Conservation (phyloP, 2,329 filamentous ascomycete genomes). For the Diaporthe humulicola region DNA sequence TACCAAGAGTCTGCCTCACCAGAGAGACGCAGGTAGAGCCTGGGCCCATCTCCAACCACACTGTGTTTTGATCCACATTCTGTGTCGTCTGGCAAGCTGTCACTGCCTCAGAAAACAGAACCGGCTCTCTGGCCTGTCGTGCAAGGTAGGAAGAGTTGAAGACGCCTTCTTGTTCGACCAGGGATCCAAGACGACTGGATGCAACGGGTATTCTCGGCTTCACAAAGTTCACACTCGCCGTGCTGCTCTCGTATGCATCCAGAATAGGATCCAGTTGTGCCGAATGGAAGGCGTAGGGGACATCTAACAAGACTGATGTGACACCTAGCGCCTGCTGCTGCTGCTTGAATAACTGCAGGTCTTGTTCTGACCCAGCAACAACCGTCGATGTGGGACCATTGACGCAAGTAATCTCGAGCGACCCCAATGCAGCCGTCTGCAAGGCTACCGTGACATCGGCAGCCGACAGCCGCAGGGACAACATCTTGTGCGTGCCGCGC, state of each 20-base stretch:
- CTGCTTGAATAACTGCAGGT: conserved; percentile 58
- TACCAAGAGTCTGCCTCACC: conserved; percentile 69
- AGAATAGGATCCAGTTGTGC: conserved; percentile 67
- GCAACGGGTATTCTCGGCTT: conserved; percentile 70
- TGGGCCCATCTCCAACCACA: conserved; percentile 80
- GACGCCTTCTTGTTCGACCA: conserved; percentile 59
- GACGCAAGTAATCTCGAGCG: conserved; percentile 75
- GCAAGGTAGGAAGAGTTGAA: conserved; percentile 46
- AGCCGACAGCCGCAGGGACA: conserved; percentile 59
- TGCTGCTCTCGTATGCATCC: conserved; percentile 67
- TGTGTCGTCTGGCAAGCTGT: conserved; percentile 62
- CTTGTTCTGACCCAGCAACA: conserved; percentile 62
- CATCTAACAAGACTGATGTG: conserved; percentile 60
- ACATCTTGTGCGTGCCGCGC: conserved; percentile 73
- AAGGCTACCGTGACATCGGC: conserved; percentile 44
- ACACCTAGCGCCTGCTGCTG: conserved; percentile 49
- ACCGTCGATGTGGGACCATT: conserved; percentile 83
- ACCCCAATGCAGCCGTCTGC: conserved; percentile 48
- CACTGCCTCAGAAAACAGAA: conserved; percentile 73
- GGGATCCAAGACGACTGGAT: conserved; percentile 75
- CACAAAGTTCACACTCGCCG: conserved; percentile 53
- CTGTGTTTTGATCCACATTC: conserved; percentile 72
- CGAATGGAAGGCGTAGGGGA: conserved; percentile 68
- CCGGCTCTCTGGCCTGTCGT: conserved; percentile 70
- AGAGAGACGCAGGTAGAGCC: conserved; percentile 74